Percentiles rank a stretch among this genome's conserved stretches.
phyloP scores from a whole-genome alignment of 768 basidiomycete genomes.

The Russula vinacea region DNA sequence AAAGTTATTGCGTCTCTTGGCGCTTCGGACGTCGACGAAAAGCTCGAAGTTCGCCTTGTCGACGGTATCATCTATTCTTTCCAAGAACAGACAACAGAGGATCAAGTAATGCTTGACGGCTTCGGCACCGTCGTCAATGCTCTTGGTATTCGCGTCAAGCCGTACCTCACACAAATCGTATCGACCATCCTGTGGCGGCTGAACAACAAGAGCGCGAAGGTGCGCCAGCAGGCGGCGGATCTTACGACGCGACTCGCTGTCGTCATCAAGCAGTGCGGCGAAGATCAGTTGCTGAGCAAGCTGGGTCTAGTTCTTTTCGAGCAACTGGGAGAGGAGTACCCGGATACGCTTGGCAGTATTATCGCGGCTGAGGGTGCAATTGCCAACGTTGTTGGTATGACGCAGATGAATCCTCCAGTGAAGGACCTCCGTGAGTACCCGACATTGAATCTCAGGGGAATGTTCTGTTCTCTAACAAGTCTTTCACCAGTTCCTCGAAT shows the following conservation, averaged over 20 bases:
- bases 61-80: slow-evolving; percentile 99
- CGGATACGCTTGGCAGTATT: slow-evolving; percentile 97
- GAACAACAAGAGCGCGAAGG: slow-evolving; percentile 99
- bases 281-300: slow-evolving; percentile 93
- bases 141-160: slow-evolving; percentile 92
- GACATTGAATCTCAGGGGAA: not conserved
- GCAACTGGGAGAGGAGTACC: slow-evolving; percentile 98
- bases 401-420: slow-evolving; percentile 99
- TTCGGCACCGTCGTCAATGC: slow-evolving; percentile 98
- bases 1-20: slow-evolving; percentile 92
- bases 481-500: slow-evolving; percentile 81
- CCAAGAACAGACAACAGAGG: slow-evolving; percentile 99
- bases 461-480: not conserved
- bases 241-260: slow-evolving; percentile 92
- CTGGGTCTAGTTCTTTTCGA: slow-evolving; percentile 96
- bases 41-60: slow-evolving; percentile 88
- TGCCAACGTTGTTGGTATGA: slow-evolving; percentile 99
- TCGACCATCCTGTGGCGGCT: slow-evolving; percentile 98
- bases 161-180: slow-evolving; percentile 97
- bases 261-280: slow-evolving; percentile 98
- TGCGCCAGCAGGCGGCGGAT: slow-evolving; percentile 99
- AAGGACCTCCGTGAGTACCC: slow-evolving; percentile 89
- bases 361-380: slow-evolving; percentile 99
- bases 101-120: slow-evolving; percentile 98
- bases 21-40: slow-evolving; percentile 96